Base-by-base conservation (phyloP, 331 rosid genomes). In the Rosa hybrid region DNA sequence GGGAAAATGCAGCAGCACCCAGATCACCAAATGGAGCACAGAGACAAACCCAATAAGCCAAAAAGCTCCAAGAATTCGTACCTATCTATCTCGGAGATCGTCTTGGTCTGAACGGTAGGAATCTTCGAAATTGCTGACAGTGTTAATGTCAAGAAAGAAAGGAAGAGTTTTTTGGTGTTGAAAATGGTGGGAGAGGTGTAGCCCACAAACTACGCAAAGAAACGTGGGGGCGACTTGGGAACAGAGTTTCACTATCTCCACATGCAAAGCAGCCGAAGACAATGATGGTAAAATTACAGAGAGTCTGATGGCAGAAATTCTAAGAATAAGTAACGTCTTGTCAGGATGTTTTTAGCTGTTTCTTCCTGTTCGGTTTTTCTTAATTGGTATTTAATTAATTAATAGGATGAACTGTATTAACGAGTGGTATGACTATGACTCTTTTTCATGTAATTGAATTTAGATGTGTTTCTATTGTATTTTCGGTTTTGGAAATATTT, bases 141-240 rank as follows among this genome's bases (percentile, higher is more conserved):
- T 30, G 44, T 72, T 79, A 76, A 54, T 27, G 69, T 23, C 54
- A 12, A 67, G 53, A 64, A 62, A 76, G 76, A 65, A 54, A 76
- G 76, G 69, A 71, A 46, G 50, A 2, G 25, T 5, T 7, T 34
- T 39, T 10, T 34, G 42, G 16, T 1, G 49, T 68, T 17, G 86
- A 72, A 84, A 68, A 92, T 71, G 83, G 87, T 13, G 30, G 70
- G 77, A 82, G 83, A 51, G 42, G 81, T 45, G 83, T n/a, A 68
- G 59, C 25, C 81, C 89, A 69, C 83, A 83, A 89, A 81, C 73
- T 39, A 71, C 60, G 87, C 88, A 67, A 74, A 68, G 0, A 83
- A 91, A 93, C 96, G 99, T 89, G 98, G 91, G 83, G 86, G 88
- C 97, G 84, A 96, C 98, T 90, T 84, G 63, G 75, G 68, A 81